phyloP scores from a whole-genome alignment of 1,284 basidiomycete species.

The Ceratobasidium sp. region DNA sequence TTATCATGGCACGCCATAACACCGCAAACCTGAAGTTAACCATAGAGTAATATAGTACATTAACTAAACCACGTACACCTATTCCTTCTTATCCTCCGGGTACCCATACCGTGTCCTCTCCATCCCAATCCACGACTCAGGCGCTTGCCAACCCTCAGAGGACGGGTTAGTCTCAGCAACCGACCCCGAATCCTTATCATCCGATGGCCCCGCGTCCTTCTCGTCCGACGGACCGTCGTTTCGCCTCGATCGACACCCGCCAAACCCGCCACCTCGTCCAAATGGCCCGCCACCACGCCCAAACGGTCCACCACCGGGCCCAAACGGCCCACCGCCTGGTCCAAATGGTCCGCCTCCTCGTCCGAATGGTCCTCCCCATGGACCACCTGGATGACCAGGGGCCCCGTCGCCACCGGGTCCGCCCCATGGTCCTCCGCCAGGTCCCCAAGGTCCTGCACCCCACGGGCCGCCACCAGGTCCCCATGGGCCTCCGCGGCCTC shows the following conservation, averaged over 20 bases:
- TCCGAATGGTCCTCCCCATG: constrained; percentile 8
- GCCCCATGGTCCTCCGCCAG: not conserved
- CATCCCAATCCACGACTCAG: not conserved
- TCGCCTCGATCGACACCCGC: not conserved
- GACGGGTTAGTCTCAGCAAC: no score
- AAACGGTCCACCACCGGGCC: constrained; percentile 22
- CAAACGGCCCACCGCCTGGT: constrained; percentile 22
- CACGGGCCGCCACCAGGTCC: not conserved
- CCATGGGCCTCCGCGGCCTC: constrained; percentile 2
- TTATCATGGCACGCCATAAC: no score
- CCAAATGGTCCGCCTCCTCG: constrained; percentile 22
- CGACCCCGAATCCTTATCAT: constrained; percentile 2
- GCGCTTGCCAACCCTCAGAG: not conserved
- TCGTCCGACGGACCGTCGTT: constrained; percentile 19
- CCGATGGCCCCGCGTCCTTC: constrained; percentile 6
- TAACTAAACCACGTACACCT: no score
- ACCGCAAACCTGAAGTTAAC: no score
- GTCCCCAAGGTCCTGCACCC: constrained; percentile 9
- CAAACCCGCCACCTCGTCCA: not conserved
- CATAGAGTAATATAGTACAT: no score
- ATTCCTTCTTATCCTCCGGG: constrained; percentile 28
- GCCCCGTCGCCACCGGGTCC: not conserved
- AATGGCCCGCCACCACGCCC: not conserved
- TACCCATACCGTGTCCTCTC: not conserved
- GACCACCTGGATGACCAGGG: not conserved